Base-by-base conservation (phyloP, 129 eudicot species). In the Artemisia tridentata region DNA sequence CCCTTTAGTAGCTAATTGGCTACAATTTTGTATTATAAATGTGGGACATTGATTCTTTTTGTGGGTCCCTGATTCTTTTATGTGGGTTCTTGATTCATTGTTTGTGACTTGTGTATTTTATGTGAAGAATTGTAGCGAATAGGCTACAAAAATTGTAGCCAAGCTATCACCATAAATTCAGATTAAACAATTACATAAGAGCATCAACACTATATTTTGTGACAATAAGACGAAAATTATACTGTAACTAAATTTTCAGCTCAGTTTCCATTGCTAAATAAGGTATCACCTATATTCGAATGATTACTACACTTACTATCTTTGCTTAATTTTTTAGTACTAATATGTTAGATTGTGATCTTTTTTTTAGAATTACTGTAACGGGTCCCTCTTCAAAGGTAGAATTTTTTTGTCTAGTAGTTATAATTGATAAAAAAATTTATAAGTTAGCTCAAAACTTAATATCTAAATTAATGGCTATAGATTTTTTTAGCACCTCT, bases 251-350 rank as follows among this genome's bases (percentile, higher is more conserved):
- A 27, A 62, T 2, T 27, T 62, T 29, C 16, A 7, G 13, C 11
- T 11, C n/a, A n/a, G n/a, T n/a, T n/a, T n/a, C 12, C 34, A 14
- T 31, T 62, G 15, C 67, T 62, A 65, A 64, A 64, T 18, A 0
- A 34, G 69, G 51, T 23, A 43, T 45, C 29, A 18, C 11, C 52
- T 17, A 18, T 64, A 64, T 16, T 43, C 27, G 51, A 43, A 17
- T 45, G 69, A 64, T 41, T 64, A 64, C 53, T 10, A 64, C 69
- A 18, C 12, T 19, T 17, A 65, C 70, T 18, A 19, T 65, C 14
- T 46, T 65, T 53, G 70, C 21, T 65, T 43, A 65, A 45, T 62
- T 31, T 27, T 63, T 63, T 34, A 62, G 67, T 62, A 62, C 48
- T 41, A 41, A 45, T 67, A 48, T 7, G 25, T 50, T 63, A n/a